Evolutionary conservation across 108 stramenopile genomes (phyloP).

Genomic region (Fistulifera pelliculosa): DNA sequence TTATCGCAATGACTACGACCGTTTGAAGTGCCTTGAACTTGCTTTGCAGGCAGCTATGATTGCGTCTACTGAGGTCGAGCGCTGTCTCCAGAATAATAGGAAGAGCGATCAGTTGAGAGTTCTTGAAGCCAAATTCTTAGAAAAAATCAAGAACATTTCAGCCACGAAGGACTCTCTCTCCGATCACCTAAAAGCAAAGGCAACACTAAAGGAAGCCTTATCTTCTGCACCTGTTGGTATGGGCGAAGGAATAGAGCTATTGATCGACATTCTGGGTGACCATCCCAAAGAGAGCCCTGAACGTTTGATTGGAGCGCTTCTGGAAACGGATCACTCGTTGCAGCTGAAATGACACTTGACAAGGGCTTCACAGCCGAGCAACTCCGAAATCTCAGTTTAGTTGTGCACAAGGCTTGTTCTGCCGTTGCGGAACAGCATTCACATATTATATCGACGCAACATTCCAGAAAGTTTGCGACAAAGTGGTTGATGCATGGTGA

Average conservation of each 20-base stretch:
- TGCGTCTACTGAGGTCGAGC: constrained; percentile 59
- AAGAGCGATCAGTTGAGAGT: no score
- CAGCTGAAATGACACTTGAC: constrained; percentile 43
- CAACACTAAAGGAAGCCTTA: constrained; percentile 22
- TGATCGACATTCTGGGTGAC: no score
- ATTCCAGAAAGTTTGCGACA: constrained; percentile 36
- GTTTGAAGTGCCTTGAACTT: constrained; percentile 60
- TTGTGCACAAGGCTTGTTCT: constrained; percentile 54
- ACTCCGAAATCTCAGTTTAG: constrained; percentile 45
- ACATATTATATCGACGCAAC: constrained; percentile 49
- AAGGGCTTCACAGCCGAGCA: constrained; percentile 38
- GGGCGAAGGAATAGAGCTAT: constrained; percentile 2
- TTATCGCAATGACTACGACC: constrained; percentile 36
- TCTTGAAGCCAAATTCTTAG: no score
- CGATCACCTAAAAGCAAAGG: constrained; percentile 49
- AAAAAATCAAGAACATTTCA: constrained; percentile 26
- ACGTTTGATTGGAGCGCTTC: constrained; percentile 46
- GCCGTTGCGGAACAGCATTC: constrained; percentile 61
- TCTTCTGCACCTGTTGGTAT: constrained; percentile 1
- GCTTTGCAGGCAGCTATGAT: constrained; percentile 54
- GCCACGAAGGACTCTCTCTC: constrained; percentile 35
- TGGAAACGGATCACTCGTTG: constrained; percentile 50
- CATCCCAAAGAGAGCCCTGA: constrained; percentile 38
- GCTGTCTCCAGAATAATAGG: neutral
- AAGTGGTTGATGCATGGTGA: constrained; percentile 70